Evolutionary conservation across 176 grass and related monocot species (phyloP), one percentile per base, ranked within the genome.

Genomic region (Phoenix dactylifera): DNA sequence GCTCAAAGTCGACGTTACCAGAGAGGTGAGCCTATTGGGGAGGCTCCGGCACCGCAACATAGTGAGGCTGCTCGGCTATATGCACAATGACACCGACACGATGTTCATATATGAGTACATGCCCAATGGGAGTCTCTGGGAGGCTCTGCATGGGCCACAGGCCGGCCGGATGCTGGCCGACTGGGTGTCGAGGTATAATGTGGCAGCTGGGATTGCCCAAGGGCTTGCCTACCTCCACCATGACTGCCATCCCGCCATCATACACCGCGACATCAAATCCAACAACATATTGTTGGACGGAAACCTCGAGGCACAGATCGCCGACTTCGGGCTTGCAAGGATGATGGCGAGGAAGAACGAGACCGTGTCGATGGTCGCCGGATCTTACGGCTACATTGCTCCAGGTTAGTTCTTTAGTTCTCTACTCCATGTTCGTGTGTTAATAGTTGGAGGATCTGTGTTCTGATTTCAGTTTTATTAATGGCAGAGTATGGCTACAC

Each of bases 81-180:
- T 97, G 39, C 72, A 85, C 78, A 97, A 85, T 64, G 78, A 83
- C 19, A 3, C 50, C 19, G 87, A 97, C 52, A 79, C 81, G 20
- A 97, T 97, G 93, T 88, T 97, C 74, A 48, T 98, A 23, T 98
- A 98, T 70, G 93, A 98, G 81, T 98, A 91, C 69, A 98, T 98
- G 93, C 87, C 93, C 22, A 88, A 92, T 62, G 93, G 93, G 18
- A 92, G 79, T 70, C 69, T 98, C 30, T 98, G 93, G 93, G 93
- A 88, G 60, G 93, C 93, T 53, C 79, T 98, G 69, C 87, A 91
- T 50, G 76, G 84, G 3, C 63, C 69, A n/a, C 54, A 2, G 15
- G 62, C 44, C 60, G 77, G 24, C 59, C 77, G 64, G 62, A 25
- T 68, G 58, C 81, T 91, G n/a, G 18, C 49, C 12, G 92, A 97